These are phyloP conservation scores for Pichia membranifaciens DNA, from an alignment of 805 yeast species.

Conservation along the genomic window DNA sequence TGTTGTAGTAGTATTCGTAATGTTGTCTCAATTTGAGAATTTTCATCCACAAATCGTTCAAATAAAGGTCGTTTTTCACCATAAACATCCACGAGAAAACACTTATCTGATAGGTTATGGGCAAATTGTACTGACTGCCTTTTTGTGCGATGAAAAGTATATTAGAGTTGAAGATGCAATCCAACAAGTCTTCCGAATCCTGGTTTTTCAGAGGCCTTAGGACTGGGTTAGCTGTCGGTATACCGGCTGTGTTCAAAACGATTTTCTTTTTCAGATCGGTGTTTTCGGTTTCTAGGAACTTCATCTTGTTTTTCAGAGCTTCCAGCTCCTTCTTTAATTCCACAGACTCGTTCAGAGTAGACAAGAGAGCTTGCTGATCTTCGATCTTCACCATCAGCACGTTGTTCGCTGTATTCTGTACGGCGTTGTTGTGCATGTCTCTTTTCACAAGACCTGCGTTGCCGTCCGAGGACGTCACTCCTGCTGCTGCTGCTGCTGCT, in stretches of 20 bases:
- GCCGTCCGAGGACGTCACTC: too few species aligned
- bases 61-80: conserved; percentile 52
- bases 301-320: conserved; percentile 21
- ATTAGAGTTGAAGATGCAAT: conserved; percentile 30
- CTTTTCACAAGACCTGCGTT: too few species aligned
- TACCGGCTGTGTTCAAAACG: background rate
- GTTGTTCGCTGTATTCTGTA: too few species aligned
- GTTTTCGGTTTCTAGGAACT: conserved; percentile 27
- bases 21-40: conserved; percentile 32
- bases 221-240: conserved; percentile 10
- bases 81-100: conserved; percentile 56
- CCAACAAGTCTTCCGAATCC: conserved; percentile 24
- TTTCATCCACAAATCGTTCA: conserved; percentile 46
- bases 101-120: conserved; percentile 36
- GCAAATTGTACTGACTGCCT: conserved; percentile 31
- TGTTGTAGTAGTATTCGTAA: conserved; percentile 32
- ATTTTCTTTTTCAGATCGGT: conserved; percentile 17
- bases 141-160: conserved; percentile 33
- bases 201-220: background rate
- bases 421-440: too few species aligned
- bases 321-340: conserved; percentile 22
- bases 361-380: background rate
- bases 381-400: conserved; percentile 18
- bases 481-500: too few species aligned
- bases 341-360: background rate